A percentile compares a stretch with the other conserved stretches of the same genome.
Conservation (phyloP, 1,139 yeast genomes). For the Kodamaea suecica region DNA sequence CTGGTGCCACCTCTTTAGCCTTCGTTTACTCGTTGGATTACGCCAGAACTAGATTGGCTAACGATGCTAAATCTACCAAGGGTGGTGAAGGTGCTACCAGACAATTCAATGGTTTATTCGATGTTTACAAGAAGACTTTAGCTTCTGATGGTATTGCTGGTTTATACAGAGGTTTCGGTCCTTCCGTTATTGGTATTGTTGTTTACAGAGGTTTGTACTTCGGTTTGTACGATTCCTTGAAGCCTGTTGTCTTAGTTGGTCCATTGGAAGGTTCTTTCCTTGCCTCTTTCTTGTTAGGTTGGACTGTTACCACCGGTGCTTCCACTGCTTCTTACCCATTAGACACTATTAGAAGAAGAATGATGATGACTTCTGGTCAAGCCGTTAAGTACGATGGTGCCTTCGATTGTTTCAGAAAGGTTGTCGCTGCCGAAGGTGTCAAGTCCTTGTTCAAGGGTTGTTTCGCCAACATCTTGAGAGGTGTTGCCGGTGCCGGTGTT, state of each 20-base stretch:
- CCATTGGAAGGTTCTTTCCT: constrained; percentile 55
- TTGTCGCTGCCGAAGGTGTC: constrained; percentile 53
- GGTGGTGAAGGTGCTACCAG: constrained; percentile 43
- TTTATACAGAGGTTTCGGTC: constrained; percentile 58
- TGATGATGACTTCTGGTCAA: constrained; percentile 58
- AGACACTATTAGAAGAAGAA: constrained; percentile 55
- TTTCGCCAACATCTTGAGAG: constrained; percentile 57
- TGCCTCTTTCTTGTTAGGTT: constrained; percentile 54
- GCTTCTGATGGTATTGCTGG: constrained; percentile 56
- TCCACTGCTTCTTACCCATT: constrained; percentile 56
- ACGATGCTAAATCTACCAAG: constrained; percentile 52
- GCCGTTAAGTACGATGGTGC: constrained; percentile 54
- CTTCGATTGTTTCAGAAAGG: constrained; percentile 46
- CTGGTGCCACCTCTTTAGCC: constrained; percentile 55
- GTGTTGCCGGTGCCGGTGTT: constrained; percentile 58
- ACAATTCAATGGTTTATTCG: constrained; percentile 54
- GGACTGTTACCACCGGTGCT: constrained; percentile 56
- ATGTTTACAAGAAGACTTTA: constrained; percentile 53
- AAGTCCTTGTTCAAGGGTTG: constrained; percentile 52
- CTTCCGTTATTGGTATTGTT: constrained; percentile 51
- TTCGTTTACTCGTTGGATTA: constrained; percentile 54
- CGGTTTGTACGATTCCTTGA: constrained; percentile 54
- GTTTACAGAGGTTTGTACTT: constrained; percentile 57
- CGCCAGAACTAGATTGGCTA: constrained; percentile 56
- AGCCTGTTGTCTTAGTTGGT: constrained; percentile 54